These are phyloP conservation scores for Candida arabinofermentans DNA, from an alignment of 805 yeast genomes.

Conservation along the genomic window DNA sequence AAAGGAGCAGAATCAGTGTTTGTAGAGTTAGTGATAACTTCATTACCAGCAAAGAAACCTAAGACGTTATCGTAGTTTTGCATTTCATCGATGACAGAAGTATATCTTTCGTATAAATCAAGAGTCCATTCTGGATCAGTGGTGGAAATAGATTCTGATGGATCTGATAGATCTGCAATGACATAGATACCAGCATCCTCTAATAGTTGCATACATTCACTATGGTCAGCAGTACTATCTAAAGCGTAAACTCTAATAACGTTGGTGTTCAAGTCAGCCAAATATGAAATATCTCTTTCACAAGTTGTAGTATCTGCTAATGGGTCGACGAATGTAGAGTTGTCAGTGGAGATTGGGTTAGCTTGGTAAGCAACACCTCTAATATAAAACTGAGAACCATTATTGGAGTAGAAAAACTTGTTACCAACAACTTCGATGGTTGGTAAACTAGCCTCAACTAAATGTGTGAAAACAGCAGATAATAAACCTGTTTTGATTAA, in stretches of 20 bases:
- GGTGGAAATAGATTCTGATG: constrained; percentile 60
- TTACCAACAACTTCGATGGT: constrained; percentile 71
- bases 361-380: constrained; percentile 81
- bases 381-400: constrained; percentile 75
- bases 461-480: constrained; percentile 16
- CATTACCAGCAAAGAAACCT: constrained; percentile 86
- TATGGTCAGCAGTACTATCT: constrained; percentile 59
- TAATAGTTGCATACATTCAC: constrained; percentile 61
- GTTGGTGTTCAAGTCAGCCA: constrained; percentile 59
- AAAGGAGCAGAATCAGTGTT: constrained; percentile 76
- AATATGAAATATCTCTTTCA: constrained; percentile 70
- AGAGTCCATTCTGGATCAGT: constrained; percentile 59
- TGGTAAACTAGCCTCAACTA: constrained; percentile 46
- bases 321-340: constrained; percentile 58
- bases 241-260: constrained; percentile 75
- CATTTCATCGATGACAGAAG: constrained; percentile 64
- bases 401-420: constrained; percentile 72
- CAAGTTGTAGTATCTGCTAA: constrained; percentile 60
- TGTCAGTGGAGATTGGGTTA: constrained; percentile 50
- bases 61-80: constrained; percentile 66
- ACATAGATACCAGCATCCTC: constrained; percentile 76
- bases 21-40: constrained; percentile 63
- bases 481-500: constrained; percentile 27
- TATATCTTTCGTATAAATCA: constrained; percentile 62
- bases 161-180: constrained; percentile 75